These are phyloP conservation scores for Urochloa ruziziensis DNA, from an alignment of 176 grass and related monocot genomes.

Conservation along the genomic window DNA sequence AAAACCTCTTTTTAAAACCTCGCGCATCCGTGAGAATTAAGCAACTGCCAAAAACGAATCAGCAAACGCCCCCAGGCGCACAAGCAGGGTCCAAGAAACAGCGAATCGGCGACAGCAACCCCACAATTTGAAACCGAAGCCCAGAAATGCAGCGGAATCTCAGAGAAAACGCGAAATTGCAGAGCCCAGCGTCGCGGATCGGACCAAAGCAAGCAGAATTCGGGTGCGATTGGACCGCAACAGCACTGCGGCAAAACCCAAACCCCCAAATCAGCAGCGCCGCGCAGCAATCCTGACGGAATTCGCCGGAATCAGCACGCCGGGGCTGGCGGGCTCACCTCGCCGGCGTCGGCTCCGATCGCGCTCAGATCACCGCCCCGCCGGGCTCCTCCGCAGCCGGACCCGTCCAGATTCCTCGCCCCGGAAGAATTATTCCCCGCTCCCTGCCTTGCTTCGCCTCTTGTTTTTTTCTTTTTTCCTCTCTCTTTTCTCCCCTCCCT, in stretches of 20 bases:
- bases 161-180: background rate
- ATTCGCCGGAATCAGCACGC: too few species aligned
- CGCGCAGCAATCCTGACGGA: background rate
- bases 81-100: slow-evolving; percentile 22
- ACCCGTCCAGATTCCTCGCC: too few species aligned
- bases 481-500: too few species aligned
- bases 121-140: background rate
- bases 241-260: background rate
- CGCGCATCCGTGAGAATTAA: slow-evolving; percentile 91
- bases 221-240: background rate
- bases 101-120: slow-evolving; percentile 36
- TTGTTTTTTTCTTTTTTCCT: too few species aligned
- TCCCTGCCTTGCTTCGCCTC: too few species aligned
- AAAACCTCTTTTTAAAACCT: slow-evolving; percentile 46
- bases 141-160: slow-evolving; percentile 2
- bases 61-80: background rate
- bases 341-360: too few species aligned
- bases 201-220: background rate
- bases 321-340: too few species aligned
- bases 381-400: too few species aligned
- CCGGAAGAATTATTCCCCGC: too few species aligned
- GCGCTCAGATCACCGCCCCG: too few species aligned
- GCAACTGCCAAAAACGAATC: slow-evolving; percentile 61
- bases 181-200: background rate
- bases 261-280: background rate